Percentiles rank a stretch among this genome's conserved stretches.
phyloP scores from a whole-genome alignment of 352 stramenopile genomes.

The Globisporangium carolinianum region DNA sequence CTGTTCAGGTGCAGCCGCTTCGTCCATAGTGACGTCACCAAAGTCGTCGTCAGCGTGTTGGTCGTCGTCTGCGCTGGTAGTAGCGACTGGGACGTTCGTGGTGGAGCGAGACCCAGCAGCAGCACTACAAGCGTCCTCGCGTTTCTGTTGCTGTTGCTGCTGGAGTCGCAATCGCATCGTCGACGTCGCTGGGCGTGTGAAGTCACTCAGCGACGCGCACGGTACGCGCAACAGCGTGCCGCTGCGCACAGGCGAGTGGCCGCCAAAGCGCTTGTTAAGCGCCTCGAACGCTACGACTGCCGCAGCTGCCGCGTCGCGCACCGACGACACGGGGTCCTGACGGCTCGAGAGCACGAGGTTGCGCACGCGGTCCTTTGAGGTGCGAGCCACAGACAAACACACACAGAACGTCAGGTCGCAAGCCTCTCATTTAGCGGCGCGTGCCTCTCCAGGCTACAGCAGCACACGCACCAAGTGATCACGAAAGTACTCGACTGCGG shows the following conservation, averaged over 20 bases:
- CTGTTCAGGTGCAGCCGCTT: slow-evolving; percentile 17
- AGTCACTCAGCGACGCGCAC: neutral
- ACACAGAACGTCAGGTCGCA: no score
- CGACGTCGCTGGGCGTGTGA: neutral
- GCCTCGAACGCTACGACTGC: slow-evolving; percentile 31
- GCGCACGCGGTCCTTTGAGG: slow-evolving; percentile 27
- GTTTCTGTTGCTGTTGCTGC: slow-evolving; percentile 3
- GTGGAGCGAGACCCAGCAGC: neutral
- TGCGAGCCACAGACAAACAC: neutral
- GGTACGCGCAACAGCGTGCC: neutral
- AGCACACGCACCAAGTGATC: slow-evolving; percentile 21
- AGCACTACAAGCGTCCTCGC: neutral
- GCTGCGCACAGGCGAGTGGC: slow-evolving; percentile 4
- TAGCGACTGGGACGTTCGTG: neutral
- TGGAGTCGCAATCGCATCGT: neutral
- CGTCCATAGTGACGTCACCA: slow-evolving; percentile 22
- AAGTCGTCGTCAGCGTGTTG: slow-evolving; percentile 12
- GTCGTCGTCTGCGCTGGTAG: neutral
- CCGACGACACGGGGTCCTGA: slow-evolving; percentile 43
- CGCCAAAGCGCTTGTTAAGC: slow-evolving; percentile 2
- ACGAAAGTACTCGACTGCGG: slow-evolving; percentile 22
- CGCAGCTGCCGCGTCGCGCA: slow-evolving; percentile 42
- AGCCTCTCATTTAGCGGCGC: no score
- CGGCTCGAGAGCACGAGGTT: slow-evolving; percentile 33
- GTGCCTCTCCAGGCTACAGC: neutral